Evolutionary conservation across 129 eudicot genomes (phyloP).

Genomic region (Arctium lappa): DNA sequence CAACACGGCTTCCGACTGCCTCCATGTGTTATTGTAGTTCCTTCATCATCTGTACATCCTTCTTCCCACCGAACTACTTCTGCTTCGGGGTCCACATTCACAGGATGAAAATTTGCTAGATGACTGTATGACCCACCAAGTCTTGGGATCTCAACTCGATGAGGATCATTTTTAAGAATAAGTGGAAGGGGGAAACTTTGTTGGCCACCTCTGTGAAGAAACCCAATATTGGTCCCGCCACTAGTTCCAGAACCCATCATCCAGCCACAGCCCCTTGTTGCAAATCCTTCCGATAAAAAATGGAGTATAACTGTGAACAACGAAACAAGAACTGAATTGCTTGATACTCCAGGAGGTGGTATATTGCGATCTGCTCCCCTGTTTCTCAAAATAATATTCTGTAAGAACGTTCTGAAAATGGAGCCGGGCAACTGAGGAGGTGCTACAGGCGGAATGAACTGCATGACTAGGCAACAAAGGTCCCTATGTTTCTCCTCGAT

Average conservation of each 20-base stretch:
- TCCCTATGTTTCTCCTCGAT: slow-evolving; percentile 98
- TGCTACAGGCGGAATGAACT: slow-evolving; percentile 84
- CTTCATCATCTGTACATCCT: slow-evolving; percentile 88
- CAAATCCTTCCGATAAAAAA: slow-evolving; percentile 84
- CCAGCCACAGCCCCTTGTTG: slow-evolving; percentile 55
- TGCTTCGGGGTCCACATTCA: slow-evolving; percentile 47
- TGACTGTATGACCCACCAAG: slow-evolving; percentile 89
- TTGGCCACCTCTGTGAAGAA: slow-evolving; percentile 94
- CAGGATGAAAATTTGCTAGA: slow-evolving; percentile 57
- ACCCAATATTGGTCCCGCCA: slow-evolving; percentile 59
- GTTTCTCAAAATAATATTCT: slow-evolving; percentile 67
- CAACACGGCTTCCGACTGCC: slow-evolving; percentile 83
- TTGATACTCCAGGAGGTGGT: slow-evolving; percentile 79
- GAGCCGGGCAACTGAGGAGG: slow-evolving; percentile 94
- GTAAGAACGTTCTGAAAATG: slow-evolving; percentile 74
- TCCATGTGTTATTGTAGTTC: slow-evolving; percentile 60
- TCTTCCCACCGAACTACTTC: slow-evolving; percentile 97
- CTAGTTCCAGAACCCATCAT: slow-evolving; percentile 51
- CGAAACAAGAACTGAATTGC: slow-evolving; percentile 88
- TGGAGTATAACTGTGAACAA: slow-evolving; percentile 81
- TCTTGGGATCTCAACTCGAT: slow-evolving; percentile 73
- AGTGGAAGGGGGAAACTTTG: slow-evolving; percentile 80
- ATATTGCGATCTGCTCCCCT: slow-evolving; percentile 90
- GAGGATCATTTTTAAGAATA: slow-evolving; percentile 80
- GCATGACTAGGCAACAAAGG: slow-evolving; percentile 80